A percentile compares a stretch with the other conserved stretches of the same genome.
Conservation (phyloP, 2,329 filamentous ascomycete species). For the Claviceps lovelessii region DNA sequence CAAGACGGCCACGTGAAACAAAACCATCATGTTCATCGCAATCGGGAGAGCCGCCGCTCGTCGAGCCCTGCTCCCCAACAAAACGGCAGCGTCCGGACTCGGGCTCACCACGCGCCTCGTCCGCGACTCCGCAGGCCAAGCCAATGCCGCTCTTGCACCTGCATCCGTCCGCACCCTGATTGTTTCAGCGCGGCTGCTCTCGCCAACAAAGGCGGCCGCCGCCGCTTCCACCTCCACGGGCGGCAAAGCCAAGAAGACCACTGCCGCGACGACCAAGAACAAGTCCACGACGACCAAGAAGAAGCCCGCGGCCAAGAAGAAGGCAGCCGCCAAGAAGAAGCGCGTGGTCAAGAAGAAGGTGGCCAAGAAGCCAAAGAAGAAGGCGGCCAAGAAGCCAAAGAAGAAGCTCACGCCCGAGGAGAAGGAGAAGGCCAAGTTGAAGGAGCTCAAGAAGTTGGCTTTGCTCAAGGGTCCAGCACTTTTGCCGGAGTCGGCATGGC, state of each 20-base stretch:
- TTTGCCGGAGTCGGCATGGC: conserved; percentile 22
- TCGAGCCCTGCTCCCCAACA: conserved; percentile 16
- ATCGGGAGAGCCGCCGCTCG: conserved; percentile 25
- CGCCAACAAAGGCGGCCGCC: conserved; percentile 8
- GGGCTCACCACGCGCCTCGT: conserved; percentile 7
- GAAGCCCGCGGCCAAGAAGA: conserved; percentile 10
- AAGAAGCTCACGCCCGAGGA: conserved; percentile 36
- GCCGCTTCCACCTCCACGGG: conserved; percentile 2
- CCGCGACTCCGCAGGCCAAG: background rate
- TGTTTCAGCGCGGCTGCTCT: conserved; percentile 15
- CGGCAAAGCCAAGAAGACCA: conserved; percentile 10
- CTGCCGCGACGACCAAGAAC: no score
- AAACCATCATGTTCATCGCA: conserved; percentile 25
- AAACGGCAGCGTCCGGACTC: conserved; percentile 8
- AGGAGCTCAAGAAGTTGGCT: conserved; percentile 25
- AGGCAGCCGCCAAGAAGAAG: conserved; percentile 19
- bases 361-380: conserved; percentile 18
- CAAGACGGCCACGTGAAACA: background rate
- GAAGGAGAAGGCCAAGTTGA: conserved; percentile 19
- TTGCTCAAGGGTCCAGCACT: conserved; percentile 25
- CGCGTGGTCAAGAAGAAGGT: conserved; percentile 8
- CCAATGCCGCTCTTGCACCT: conserved; percentile 5
- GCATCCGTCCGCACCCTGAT: conserved; percentile 11
- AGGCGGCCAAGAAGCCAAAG: conserved; percentile 16
- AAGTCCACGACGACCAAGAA: conserved; percentile 13